Percentiles rank a stretch among this genome's conserved stretches.
Evolutionary conservation across 139 green algal genomes (phyloP).

Genomic region (Tetraselmis striata): DNA sequence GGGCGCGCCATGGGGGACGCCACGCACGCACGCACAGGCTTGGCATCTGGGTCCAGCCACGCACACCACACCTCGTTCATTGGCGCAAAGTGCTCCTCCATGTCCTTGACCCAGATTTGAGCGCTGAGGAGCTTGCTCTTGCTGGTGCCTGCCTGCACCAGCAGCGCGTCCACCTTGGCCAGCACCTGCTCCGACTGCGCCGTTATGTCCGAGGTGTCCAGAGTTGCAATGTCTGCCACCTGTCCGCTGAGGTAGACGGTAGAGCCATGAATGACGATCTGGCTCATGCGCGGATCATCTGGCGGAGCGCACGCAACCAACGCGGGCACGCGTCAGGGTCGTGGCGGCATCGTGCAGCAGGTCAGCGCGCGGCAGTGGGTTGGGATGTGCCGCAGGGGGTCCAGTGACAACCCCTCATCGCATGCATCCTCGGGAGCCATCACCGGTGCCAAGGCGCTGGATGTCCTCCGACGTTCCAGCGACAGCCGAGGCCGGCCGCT

Average conservation of each 20-base stretch:
- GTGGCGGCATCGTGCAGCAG: too few species aligned
- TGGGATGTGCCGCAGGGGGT: too few species aligned
- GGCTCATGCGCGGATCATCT: not conserved
- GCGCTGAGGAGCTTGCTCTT: not conserved
- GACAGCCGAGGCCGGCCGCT: too few species aligned
- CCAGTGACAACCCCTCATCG: too few species aligned
- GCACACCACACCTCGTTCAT: not conserved
- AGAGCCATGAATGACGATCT: not conserved
- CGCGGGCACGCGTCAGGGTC: too few species aligned
- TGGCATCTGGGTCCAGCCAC: not conserved
- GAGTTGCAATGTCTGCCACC: not conserved
- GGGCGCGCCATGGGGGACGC: not conserved
- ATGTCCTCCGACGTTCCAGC: too few species aligned
- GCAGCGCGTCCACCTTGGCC: not conserved
- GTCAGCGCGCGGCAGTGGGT: too few species aligned
- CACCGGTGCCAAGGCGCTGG: too few species aligned
- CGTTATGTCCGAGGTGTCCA: not conserved
- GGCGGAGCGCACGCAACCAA: too few species aligned
- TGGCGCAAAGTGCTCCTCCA: not conserved
- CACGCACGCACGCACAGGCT: not conserved
- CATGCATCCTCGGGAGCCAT: too few species aligned
- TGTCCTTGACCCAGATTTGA: not conserved
- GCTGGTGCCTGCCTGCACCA: not conserved
- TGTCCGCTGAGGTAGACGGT: not conserved
- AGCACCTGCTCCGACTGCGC: not conserved